Conservation (phyloP, 108 stramenopile species). For the Bacterosira constricta region DNA sequence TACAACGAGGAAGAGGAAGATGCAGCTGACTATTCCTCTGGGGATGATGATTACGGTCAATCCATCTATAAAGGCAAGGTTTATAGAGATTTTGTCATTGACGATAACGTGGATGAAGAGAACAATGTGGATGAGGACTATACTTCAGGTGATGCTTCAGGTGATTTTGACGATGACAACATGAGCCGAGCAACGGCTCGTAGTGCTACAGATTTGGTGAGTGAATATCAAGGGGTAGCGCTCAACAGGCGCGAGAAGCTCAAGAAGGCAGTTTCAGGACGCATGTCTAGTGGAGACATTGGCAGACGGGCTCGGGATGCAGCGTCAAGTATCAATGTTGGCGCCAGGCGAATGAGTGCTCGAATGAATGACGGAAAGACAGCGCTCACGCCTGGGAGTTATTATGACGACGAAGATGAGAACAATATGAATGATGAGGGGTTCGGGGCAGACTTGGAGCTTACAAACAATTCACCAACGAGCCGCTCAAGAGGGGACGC, state of each 20-base stretch:
- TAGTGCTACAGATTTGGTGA: constrained; percentile 15
- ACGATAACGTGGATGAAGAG: constrained; percentile 5
- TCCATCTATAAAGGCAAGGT: not conserved
- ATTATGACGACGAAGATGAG: constrained; percentile 2
- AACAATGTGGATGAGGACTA: not conserved
- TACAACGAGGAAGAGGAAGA: not conserved
- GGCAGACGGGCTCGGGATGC: not conserved
- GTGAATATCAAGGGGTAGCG: constrained; percentile 6
- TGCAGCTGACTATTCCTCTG: not conserved
- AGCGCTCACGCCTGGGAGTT: not conserved
- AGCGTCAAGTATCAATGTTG: constrained; percentile 16
- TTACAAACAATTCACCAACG: not conserved
- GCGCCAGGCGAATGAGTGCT: not conserved
- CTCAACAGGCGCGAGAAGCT: constrained; percentile 1
- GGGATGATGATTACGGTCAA: not conserved
- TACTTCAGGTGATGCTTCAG: not conserved
- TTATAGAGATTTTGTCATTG: not conserved
- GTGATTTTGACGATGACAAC: not conserved
- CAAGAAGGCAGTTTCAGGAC: constrained; percentile 4
- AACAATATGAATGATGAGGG: not conserved
- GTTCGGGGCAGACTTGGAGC: constrained; percentile 1
- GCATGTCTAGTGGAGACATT: not conserved
- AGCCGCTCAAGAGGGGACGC: not conserved
- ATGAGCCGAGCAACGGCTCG: constrained; percentile 7
- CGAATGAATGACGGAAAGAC: not conserved